Conservation (phyloP, 768 basidiomycete species). For the Lactifluus rugatus region DNA sequence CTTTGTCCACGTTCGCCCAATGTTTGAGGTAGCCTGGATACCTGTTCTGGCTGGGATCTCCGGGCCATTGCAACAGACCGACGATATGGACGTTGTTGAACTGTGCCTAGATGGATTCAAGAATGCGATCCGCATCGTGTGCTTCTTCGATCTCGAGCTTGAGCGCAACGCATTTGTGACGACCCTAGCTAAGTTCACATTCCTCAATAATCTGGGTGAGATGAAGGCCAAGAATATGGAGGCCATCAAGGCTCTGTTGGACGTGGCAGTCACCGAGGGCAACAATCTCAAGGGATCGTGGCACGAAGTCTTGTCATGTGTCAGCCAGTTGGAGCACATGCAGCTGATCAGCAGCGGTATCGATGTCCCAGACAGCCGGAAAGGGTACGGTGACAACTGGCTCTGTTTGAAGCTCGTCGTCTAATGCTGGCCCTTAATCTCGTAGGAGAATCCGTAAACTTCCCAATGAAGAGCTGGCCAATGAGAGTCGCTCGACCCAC, state of each 20-base stretch:
- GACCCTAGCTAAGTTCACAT: slow-evolving; percentile 93
- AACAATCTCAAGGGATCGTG: slow-evolving; percentile 93
- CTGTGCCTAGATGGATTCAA: slow-evolving; percentile 94
- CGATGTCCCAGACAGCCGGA: slow-evolving; percentile 74
- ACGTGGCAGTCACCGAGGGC: slow-evolving; percentile 93
- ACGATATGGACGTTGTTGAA: slow-evolving; percentile 86
- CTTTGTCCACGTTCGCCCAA: slow-evolving; percentile 91
- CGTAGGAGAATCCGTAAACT: slow-evolving; percentile 43
- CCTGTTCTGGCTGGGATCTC: slow-evolving; percentile 94
- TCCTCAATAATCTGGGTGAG: slow-evolving; percentile 93
- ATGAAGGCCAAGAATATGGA: slow-evolving; percentile 99
- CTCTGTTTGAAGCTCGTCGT: neutral
- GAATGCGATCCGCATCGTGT: slow-evolving; percentile 92
- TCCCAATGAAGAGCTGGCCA: slow-evolving; percentile 88
- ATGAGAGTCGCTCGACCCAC: slow-evolving; percentile 93
- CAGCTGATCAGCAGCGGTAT: slow-evolving; percentile 89
- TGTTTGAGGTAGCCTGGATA: slow-evolving; percentile 99
- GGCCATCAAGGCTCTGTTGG: slow-evolving; percentile 90
- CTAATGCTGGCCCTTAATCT: slow-evolving; percentile 14
- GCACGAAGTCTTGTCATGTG: slow-evolving; percentile 94
- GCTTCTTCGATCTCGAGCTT: slow-evolving; percentile 93
- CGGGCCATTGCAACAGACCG: slow-evolving; percentile 87
- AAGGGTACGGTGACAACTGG: slow-evolving; percentile 48
- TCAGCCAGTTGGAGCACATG: slow-evolving; percentile 98
- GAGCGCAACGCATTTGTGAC: slow-evolving; percentile 99